Evolutionary conservation across 257 asterid genomes (phyloP).

Genomic region (Ocimum tenuiflorum): DNA sequence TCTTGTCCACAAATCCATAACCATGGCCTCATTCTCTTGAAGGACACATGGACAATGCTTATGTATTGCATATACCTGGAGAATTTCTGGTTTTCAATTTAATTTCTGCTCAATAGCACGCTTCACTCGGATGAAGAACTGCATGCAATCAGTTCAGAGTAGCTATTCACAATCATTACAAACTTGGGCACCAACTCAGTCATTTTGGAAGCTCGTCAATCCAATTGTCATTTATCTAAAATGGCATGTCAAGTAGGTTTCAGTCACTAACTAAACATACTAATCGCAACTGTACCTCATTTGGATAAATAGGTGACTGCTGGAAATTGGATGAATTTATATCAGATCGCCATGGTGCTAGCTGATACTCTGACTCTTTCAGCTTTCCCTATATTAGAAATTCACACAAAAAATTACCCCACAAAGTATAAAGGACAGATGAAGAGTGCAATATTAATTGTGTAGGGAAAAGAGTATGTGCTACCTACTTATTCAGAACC

Average conservation of each 20-base stretch:
- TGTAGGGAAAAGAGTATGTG: neutral
- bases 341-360: slow-evolving; percentile 88
- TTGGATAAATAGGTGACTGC: slow-evolving; percentile 48
- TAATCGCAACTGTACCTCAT: slow-evolving; percentile 42
- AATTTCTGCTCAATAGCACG: too few species aligned
- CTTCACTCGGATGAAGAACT: too few species aligned
- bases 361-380: slow-evolving; percentile 82
- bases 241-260: slow-evolving; percentile 1
- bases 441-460: neutral
- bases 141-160: neutral
- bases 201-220: neutral
- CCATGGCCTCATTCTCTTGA: neutral
- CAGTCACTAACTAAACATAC: slow-evolving; percentile 10
- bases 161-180: slow-evolving; percentile 6
- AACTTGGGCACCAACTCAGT: slow-evolving; percentile 14
- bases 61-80: too few species aligned
- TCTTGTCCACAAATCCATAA: neutral
- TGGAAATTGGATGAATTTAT: slow-evolving; percentile 41
- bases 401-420: neutral
- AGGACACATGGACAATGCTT: neutral
- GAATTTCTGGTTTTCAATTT: too few species aligned
- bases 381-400: slow-evolving; percentile 65
- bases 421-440: too few species aligned
- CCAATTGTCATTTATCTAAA: slow-evolving; percentile 8
- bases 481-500: too few species aligned